Conservation (phyloP, 73 alveolate genomes). For the Paramecium bursaria region DNA sequence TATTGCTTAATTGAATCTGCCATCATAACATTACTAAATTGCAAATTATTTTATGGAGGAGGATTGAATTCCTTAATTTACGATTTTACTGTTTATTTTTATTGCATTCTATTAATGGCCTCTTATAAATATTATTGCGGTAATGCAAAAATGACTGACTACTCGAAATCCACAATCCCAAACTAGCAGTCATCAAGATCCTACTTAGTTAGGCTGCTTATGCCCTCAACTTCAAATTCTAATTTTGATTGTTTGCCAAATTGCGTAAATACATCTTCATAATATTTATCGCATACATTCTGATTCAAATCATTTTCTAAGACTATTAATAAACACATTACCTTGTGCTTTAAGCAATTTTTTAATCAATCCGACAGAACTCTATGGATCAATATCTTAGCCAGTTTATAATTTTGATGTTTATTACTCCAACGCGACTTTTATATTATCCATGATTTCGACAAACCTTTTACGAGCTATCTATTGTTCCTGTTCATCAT, state of each 20-base stretch:
- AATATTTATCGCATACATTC: constrained; percentile 14
- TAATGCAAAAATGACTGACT: neutral
- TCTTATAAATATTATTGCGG: constrained; percentile 48
- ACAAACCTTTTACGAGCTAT: constrained; percentile 18
- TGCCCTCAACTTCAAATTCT: constrained; percentile 58
- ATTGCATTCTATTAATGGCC: constrained; percentile 10
- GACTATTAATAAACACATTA: neutral
- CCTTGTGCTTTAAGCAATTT: constrained; percentile 31
- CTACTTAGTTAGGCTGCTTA: neutral
- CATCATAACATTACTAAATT: neutral
- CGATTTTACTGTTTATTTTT: constrained; percentile 2
- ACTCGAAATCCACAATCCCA: constrained; percentile 51
- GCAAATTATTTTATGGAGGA: constrained; percentile 4
- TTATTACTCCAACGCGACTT: constrained; percentile 8
- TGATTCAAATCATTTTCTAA: constrained; percentile 21
- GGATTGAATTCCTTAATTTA: constrained; percentile 15
- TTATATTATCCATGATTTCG: constrained; percentile 44
- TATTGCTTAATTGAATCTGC: constrained; percentile 15
- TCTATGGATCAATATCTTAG: constrained; percentile 9
- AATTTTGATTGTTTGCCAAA: constrained; percentile 40
- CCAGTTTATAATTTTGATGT: neutral
- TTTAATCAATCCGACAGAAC: constrained; percentile 7
- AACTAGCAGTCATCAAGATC: constrained; percentile 55
- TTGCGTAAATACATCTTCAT: constrained; percentile 12
- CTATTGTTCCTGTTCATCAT: constrained; percentile 2